These are phyloP conservation scores for Russula emetica DNA, from an alignment of 768 basidiomycete species.

Conservation along the genomic window DNA sequence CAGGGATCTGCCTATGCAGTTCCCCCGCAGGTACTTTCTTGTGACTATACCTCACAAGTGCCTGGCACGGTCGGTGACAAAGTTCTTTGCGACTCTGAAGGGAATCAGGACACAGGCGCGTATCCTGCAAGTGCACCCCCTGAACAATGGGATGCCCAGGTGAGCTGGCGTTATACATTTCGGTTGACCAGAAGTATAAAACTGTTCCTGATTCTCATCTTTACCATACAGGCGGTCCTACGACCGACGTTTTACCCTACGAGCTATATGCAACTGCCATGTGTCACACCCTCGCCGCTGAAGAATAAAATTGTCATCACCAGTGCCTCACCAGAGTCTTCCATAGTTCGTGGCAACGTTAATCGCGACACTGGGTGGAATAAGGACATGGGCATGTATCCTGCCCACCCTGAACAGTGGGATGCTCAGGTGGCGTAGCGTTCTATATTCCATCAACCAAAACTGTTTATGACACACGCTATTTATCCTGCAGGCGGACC, in stretches of 20 bases:
- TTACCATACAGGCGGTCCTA: no score
- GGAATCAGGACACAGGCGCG: no score
- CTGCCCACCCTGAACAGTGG: not conserved
- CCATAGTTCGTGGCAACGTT: no score
- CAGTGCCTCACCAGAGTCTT: no score
- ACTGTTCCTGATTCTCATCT: no score
- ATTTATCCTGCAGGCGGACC: not conserved
- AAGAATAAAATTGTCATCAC: no score
- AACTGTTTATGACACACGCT: not conserved
- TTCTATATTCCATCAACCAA: no score
- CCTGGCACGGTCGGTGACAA: not conserved
- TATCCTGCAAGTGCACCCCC: not conserved
- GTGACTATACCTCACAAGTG: not conserved
- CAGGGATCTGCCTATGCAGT: not conserved
- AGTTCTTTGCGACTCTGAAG: no score
- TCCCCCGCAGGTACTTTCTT: not conserved
- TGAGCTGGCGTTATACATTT: not conserved
- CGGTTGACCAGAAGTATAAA: not conserved
- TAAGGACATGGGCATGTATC: not conserved
- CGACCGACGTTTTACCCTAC: no score
- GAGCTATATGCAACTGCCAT: no score
- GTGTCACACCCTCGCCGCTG: no score
- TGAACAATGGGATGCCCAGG: not conserved
- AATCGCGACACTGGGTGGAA: no score
- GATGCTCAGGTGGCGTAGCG: constrained; percentile 1